Evolutionary conservation across 2,329 filamentous ascomycete genomes (phyloP).

Genomic region (Tolypocladium ovalisporum): DNA sequence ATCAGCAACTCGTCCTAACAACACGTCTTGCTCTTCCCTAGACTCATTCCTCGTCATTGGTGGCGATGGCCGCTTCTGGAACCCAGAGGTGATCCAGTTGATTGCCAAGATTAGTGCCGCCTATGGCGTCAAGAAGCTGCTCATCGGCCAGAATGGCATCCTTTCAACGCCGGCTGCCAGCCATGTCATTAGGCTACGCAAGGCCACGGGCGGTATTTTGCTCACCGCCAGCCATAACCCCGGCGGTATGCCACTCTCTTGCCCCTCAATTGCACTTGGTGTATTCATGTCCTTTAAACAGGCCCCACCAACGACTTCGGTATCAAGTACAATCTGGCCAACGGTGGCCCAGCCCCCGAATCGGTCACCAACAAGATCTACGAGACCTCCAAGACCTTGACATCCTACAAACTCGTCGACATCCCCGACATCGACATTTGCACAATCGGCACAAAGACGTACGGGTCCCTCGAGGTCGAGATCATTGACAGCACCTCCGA

Average conservation of each 20-base stretch:
- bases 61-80: slow-evolving; percentile 94
- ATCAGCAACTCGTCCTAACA: not conserved
- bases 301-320: slow-evolving; percentile 92
- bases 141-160: slow-evolving; percentile 94
- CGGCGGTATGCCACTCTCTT: slow-evolving; percentile 54
- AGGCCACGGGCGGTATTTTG: slow-evolving; percentile 92
- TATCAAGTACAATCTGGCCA: slow-evolving; percentile 98
- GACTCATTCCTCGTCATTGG: slow-evolving; percentile 86
- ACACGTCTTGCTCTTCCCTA: slow-evolving; percentile 7
- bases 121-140: slow-evolving; percentile 96
- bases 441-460: slow-evolving; percentile 72
- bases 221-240: slow-evolving; percentile 98
- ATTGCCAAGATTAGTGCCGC: slow-evolving; percentile 96
- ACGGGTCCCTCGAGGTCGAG: slow-evolving; percentile 84
- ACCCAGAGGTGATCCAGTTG: slow-evolving; percentile 89
- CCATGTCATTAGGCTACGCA: slow-evolving; percentile 87
- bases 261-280: not conserved
- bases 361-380: slow-evolving; percentile 97
- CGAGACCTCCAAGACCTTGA: slow-evolving; percentile 79
- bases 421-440: slow-evolving; percentile 79
- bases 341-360: slow-evolving; percentile 91
- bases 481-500: slow-evolving; percentile 87
- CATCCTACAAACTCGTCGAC: slow-evolving; percentile 82
- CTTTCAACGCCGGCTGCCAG: slow-evolving; percentile 93
- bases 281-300: slow-evolving; percentile 22